Conservation (phyloP, 1,139 yeast species). For the Nakaseomyces uthaithaninus region DNA sequence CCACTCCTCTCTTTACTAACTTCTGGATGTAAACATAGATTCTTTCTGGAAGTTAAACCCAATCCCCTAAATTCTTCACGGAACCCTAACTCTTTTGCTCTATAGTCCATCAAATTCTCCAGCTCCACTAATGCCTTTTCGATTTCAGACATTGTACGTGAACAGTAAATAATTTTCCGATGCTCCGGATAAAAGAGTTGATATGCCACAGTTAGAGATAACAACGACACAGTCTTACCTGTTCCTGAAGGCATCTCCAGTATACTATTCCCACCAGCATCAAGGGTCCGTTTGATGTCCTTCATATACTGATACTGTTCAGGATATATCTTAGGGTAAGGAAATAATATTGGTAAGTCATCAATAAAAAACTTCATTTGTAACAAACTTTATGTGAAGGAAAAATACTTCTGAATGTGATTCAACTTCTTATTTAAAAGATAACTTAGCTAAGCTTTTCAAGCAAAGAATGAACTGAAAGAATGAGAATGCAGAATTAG, state of each 20-base stretch:
- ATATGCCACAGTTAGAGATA: conserved; percentile 87
- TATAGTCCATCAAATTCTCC: conserved; percentile 76
- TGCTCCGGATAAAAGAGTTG: conserved; percentile 95
- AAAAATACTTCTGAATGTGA: background rate
- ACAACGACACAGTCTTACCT: conserved; percentile 87
- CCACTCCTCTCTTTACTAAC: conserved; percentile 88
- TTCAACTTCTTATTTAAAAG: too few species aligned
- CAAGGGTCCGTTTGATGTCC: conserved; percentile 85
- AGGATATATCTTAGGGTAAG: conserved; percentile 96
- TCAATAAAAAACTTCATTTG: conserved; percentile 64
- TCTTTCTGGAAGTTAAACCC: conserved; percentile 90
- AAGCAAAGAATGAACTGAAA: too few species aligned
- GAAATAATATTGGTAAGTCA: conserved; percentile 90
- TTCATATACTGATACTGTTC: conserved; percentile 98
- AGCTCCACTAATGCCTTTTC: conserved; percentile 96
- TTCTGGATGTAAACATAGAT: conserved; percentile 82
- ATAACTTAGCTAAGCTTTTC: too few species aligned
- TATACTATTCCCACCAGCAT: conserved; percentile 96
- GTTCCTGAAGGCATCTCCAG: conserved; percentile 99
- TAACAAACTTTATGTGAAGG: background rate
- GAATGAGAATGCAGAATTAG: too few species aligned
- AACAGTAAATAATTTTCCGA: conserved; percentile 87
- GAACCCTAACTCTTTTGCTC: conserved; percentile 73
- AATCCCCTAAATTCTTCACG: conserved; percentile 86
- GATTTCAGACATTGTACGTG: conserved; percentile 99